Evolutionary conservation across 108 stramenopile genomes (phyloP).

Genomic region (Conticribra weissflogii): DNA sequence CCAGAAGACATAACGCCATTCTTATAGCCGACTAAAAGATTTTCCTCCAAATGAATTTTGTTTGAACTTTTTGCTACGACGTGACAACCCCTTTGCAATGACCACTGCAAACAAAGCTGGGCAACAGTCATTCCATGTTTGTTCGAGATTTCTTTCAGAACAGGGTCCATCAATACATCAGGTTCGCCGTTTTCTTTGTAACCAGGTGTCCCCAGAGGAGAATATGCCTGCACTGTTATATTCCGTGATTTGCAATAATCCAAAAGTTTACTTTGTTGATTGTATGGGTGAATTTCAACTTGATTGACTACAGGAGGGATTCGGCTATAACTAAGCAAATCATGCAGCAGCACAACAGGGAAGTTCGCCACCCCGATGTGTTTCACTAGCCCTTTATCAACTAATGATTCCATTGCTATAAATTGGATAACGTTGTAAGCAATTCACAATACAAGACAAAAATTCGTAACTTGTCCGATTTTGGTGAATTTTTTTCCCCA

Average conservation of each 20-base stretch:
- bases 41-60: constrained; percentile 55
- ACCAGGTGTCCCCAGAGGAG: constrained; percentile 78
- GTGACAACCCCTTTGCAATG: constrained; percentile 66
- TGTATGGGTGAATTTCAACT: constrained; percentile 90
- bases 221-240: constrained; percentile 81
- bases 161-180: constrained; percentile 57
- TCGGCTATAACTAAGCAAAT: constrained; percentile 62
- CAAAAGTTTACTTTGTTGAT: constrained; percentile 73
- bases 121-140: constrained; percentile 55
- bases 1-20: constrained; percentile 30
- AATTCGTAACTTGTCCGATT: too few relatives aligned
- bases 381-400: constrained; percentile 69
- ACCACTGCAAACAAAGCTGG: constrained; percentile 73
- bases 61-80: constrained; percentile 70
- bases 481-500: too few relatives aligned
- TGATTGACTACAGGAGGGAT: constrained; percentile 85
- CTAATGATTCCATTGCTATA: constrained; percentile 79
- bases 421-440: constrained; percentile 52
- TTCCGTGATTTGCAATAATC: constrained; percentile 69
- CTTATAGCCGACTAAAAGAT: constrained; percentile 31
- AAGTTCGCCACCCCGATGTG: constrained; percentile 90
- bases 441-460: background rate
- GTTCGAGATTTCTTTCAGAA: constrained; percentile 51
- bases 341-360: constrained; percentile 75
- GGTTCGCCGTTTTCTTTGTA: constrained; percentile 67